Percentiles rank a stretch among this genome's conserved stretches.
phyloP scores from a whole-genome alignment of 345 rosid species.

The Gossypium anomalum region DNA sequence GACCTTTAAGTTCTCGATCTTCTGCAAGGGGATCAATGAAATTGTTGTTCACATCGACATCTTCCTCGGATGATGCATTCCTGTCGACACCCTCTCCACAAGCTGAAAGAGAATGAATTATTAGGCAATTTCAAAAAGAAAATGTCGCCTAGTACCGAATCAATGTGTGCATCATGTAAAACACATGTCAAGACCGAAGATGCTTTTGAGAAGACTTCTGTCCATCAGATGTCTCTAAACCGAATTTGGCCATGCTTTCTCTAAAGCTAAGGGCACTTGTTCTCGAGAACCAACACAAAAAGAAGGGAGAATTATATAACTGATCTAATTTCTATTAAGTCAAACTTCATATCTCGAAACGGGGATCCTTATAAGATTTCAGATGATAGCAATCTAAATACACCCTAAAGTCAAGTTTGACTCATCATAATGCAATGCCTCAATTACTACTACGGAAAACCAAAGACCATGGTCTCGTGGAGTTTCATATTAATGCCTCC shows the following conservation, averaged over 20 bases:
- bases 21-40: conserved; percentile 88
- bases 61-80: conserved; percentile 74
- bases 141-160: not conserved
- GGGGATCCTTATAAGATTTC: too few species aligned
- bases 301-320: not conserved
- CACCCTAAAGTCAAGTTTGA: too few species aligned
- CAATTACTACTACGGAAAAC: not conserved
- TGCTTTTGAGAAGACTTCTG: not conserved
- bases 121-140: not conserved
- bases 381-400: too few species aligned
- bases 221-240: not conserved
- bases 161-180: not conserved
- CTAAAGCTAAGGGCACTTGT: not conserved
- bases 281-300: not conserved
- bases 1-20: conserved; percentile 88
- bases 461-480: not conserved
- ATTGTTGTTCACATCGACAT: conserved; percentile 51
- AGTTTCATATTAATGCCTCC: not conserved
- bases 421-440: too few species aligned
- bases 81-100: conserved; percentile 44
- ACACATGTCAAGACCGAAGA: not conserved
- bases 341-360: not conserved
- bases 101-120: conserved; percentile 20
- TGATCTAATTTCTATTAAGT: not conserved
- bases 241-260: not conserved